phyloP scores from a whole-genome alignment of 2,329 filamentous ascomycete species.

The Alternaria novae-zelandiae region DNA sequence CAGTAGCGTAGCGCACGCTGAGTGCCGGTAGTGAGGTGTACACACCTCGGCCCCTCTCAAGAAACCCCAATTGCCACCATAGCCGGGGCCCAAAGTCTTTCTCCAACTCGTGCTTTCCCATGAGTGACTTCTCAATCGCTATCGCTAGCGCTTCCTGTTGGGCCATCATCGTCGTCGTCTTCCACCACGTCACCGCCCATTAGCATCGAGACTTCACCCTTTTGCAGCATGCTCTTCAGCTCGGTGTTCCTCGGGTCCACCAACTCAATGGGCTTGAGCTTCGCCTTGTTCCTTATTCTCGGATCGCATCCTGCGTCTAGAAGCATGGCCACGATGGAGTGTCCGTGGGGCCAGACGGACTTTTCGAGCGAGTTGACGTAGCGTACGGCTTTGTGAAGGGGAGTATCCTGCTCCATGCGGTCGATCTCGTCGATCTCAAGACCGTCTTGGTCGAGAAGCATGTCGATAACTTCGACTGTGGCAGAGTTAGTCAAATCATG shows the following conservation, averaged over 20 bases:
- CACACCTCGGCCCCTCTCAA: conserved; percentile 7
- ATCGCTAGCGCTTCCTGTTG: conserved; percentile 57
- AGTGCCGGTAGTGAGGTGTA: conserved; percentile 4
- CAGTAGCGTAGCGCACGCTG: conserved; percentile 3
- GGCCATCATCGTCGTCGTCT: conserved; percentile 57
- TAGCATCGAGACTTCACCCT: conserved; percentile 70
- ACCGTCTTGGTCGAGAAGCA: conserved; percentile 80
- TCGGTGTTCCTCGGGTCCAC: conserved; percentile 73
- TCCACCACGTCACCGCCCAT: conserved; percentile 57
- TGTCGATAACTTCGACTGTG: conserved; percentile 78
- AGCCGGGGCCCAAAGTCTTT: not conserved
- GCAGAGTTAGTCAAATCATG: conserved; percentile 6
- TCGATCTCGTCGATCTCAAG: conserved; percentile 84
- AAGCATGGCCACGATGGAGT: conserved; percentile 76
- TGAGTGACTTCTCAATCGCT: conserved; percentile 39
- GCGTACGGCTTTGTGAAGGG: conserved; percentile 78
- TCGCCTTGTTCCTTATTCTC: conserved; percentile 72
- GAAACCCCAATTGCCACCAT: conserved; percentile 3
- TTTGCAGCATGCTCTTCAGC: conserved; percentile 68
- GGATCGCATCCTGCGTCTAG: conserved; percentile 77
- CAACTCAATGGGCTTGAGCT: conserved; percentile 73
- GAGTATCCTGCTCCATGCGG: conserved; percentile 75
- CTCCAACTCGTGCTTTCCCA: not conserved
- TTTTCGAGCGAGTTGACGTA: conserved; percentile 74
- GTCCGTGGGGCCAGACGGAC: conserved; percentile 70